Conservation (phyloP, 352 stramenopile species). For the Phytophthora tubulina region DNA sequence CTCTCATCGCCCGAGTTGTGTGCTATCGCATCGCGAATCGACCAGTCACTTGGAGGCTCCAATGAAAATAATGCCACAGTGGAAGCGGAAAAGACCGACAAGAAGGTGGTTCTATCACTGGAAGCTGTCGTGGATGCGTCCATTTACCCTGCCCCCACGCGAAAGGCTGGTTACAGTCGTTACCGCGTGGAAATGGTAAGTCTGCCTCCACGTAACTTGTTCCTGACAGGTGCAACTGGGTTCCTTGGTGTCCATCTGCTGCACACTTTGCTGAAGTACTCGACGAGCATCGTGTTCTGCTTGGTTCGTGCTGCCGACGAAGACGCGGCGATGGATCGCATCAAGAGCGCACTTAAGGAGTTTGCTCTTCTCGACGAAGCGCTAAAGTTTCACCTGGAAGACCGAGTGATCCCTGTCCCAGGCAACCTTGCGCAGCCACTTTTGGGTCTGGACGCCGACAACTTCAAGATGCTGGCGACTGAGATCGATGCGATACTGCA, state of each 20-base stretch:
- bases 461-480: slow-evolving; percentile 90
- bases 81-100: slow-evolving; percentile 22
- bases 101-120: slow-evolving; percentile 69
- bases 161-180: slow-evolving; percentile 80
- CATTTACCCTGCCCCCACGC: slow-evolving; percentile 78
- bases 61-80: slow-evolving; percentile 4
- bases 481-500: slow-evolving; percentile 93
- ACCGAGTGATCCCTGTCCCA: slow-evolving; percentile 66
- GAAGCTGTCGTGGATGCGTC: slow-evolving; percentile 73
- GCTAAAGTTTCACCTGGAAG: slow-evolving; percentile 71
- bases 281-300: slow-evolving; percentile 83
- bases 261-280: slow-evolving; percentile 77
- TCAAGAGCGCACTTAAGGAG: slow-evolving; percentile 65
- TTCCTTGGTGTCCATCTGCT: slow-evolving; percentile 92
- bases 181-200: slow-evolving; percentile 83
- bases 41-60: slow-evolving; percentile 37
- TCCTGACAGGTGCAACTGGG: slow-evolving; percentile 92
- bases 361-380: slow-evolving; percentile 65
- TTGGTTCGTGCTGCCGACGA: slow-evolving; percentile 75
- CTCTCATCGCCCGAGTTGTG: slow-evolving; percentile 66
- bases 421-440: slow-evolving; percentile 87
- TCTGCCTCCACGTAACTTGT: slow-evolving; percentile 76
- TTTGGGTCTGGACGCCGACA: slow-evolving; percentile 80
- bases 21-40: slow-evolving; percentile 66
- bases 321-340: slow-evolving; percentile 58